A percentile compares a stretch with the other conserved stretches of the same genome.
phyloP scores from a whole-genome alignment of 2,329 filamentous ascomycete genomes.

The Pleurostoma richardsiae region DNA sequence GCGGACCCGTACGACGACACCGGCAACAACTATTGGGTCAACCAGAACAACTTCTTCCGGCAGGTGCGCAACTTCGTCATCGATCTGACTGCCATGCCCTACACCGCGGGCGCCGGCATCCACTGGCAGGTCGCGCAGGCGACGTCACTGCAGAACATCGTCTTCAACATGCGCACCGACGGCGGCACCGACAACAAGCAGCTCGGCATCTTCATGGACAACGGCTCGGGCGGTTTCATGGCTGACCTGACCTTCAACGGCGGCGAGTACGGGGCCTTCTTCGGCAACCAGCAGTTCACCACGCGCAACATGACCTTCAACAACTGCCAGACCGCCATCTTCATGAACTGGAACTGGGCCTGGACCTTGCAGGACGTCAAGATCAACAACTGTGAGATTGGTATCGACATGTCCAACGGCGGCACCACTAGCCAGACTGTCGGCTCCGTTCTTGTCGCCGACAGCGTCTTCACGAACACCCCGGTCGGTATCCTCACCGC shows the following conservation, averaged over 20 bases:
- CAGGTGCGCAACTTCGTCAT: conserved; percentile 79
- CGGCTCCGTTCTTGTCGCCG: conserved; percentile 77
- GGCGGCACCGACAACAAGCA: conserved; percentile 60
- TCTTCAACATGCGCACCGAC: conserved; percentile 72
- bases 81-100: conserved; percentile 64
- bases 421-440: conserved; percentile 63
- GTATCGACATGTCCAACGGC: conserved; percentile 71
- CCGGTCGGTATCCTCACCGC: conserved; percentile 72
- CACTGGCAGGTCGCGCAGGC: conserved; percentile 87
- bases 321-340: conserved; percentile 75
- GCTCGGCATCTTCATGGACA: conserved; percentile 79
- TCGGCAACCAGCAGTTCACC: conserved; percentile 86
- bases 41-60: conserved; percentile 82
- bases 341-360: conserved; percentile 89
- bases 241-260: conserved; percentile 79
- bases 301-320: conserved; percentile 80
- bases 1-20: conserved; percentile 72
- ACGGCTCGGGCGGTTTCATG: conserved; percentile 81
- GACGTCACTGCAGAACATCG: conserved; percentile 74
- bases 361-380: conserved; percentile 74
- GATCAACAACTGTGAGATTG: conserved; percentile 71
- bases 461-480: conserved; percentile 74
- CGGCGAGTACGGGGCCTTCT: conserved; percentile 70
- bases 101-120: conserved; percentile 61
- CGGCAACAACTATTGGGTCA: conserved; percentile 71